phyloP scores from a whole-genome alignment of 2,329 filamentous ascomycete species.

The Ophiocordyceps australis region DNA sequence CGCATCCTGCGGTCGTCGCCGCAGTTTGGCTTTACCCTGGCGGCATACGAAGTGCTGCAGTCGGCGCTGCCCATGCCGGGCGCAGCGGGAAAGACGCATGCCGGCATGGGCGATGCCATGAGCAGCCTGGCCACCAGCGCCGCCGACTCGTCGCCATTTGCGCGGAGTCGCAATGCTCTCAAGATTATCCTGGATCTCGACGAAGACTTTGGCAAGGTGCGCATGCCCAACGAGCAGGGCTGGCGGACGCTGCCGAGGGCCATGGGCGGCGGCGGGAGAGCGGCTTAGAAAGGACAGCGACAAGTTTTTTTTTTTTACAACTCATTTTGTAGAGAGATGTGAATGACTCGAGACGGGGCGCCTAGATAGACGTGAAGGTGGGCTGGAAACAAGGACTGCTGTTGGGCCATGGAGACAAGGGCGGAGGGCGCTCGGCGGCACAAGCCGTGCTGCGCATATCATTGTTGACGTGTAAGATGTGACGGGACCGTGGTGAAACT shows the following conservation, averaged over 20 bases:
- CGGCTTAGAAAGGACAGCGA: conserved; percentile 2
- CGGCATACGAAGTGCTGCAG: conserved; percentile 86
- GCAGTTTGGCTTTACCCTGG: conserved; percentile 95
- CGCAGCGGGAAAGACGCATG: conserved; percentile 30
- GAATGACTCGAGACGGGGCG: no score
- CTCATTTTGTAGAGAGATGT: no score
- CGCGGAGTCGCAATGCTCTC: conserved; percentile 66
- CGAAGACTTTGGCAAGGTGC: conserved; percentile 71
- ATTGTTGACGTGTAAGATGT: no score
- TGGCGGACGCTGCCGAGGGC: conserved; percentile 34
- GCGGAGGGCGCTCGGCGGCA: no score
- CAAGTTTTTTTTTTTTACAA: no score
- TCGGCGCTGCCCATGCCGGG: conserved; percentile 58
- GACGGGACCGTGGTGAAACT: no score
- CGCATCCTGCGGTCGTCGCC: conserved; percentile 90
- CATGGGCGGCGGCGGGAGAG: conserved; percentile 21
- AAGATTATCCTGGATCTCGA: conserved; percentile 94
- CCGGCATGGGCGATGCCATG: conserved; percentile 44
- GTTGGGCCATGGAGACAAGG: no score
- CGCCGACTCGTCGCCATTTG: no score
- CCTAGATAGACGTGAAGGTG: no score
- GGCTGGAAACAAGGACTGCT: no score
- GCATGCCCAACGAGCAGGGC: conserved; percentile 32
- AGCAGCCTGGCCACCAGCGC: conserved; percentile 19
- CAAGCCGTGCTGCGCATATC: no score